phyloP scores from a whole-genome alignment of 208 protist species.

The Trypanosoma congolense region DNA sequence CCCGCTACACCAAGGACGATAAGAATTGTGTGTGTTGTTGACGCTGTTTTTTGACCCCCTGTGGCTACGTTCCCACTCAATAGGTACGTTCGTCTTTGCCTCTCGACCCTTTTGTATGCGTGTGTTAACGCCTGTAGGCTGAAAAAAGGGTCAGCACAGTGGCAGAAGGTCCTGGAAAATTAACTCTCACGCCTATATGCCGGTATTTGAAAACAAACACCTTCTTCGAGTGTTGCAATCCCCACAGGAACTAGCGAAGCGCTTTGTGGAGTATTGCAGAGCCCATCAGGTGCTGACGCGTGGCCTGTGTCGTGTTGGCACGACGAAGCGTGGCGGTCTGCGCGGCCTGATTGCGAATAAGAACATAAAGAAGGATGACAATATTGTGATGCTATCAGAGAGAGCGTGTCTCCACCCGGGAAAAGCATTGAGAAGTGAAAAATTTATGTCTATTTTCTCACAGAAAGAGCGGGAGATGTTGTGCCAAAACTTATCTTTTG shows the following conservation, averaged over 20 bases:
- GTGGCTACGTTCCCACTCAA: no score
- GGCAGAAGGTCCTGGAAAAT: no score
- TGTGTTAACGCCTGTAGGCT: no score
- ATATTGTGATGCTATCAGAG: constrained; percentile 65
- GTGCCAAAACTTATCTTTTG: constrained; percentile 25
- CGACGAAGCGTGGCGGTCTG: constrained; percentile 21
- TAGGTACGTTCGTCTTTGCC: no score
- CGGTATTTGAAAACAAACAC: constrained; percentile 56
- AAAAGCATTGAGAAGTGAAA: constrained; percentile 32
- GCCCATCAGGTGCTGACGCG: constrained; percentile 53
- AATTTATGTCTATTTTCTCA: constrained; percentile 46
- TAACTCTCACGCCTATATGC: constrained; percentile 28
- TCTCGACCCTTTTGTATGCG: no score
- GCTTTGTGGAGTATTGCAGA: constrained; percentile 64
- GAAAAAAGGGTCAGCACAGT: no score
- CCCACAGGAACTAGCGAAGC: constrained; percentile 33
- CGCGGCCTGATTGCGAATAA: constrained; percentile 74
- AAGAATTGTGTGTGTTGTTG: no score
- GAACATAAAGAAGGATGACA: constrained; percentile 66
- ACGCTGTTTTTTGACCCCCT: no score
- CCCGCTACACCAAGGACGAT: no score
- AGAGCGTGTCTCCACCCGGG: constrained; percentile 58
- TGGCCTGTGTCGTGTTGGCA: constrained; percentile 54
- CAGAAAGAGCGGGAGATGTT: constrained; percentile 25
- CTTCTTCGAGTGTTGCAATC: constrained; percentile 55